Evolutionary conservation across 163 green algal genomes (phyloP), one percentile per base, ranked within the genome.

Genomic region (Scenedesmus sp.): DNA sequence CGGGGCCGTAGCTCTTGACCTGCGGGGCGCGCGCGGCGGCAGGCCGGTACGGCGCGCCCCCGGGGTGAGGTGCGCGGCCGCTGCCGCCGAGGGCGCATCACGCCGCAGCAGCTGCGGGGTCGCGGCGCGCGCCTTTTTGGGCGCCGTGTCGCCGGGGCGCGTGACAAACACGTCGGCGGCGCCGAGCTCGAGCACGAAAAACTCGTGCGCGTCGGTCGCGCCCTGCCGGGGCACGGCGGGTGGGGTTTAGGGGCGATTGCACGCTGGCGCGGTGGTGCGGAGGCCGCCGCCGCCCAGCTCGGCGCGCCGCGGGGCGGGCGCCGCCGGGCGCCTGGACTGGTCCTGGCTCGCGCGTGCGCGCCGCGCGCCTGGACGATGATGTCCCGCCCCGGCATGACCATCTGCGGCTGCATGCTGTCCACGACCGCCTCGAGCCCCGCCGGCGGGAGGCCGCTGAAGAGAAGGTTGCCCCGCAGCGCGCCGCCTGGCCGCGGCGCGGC

Each of bases 181-280:
- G 70, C 87, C 87, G 13, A 22, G 33, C 80, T 96, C 92, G 36
- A 98, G 82, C 5, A 98, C 90, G 75, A 94, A 98, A 80, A 97
- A 96, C 63, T 91, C 86, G n/a, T 70, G 87, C 17, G 90, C 93
- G 33, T 92, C 83, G 0, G 64, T 80, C 58, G 97, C 94, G 14
- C 94, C 93, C 88, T 97, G 83, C 10, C 10, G 39, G n/a, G n/a
- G n/a, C n/a, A n/a, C n/a, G n/a, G n/a, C n/a, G n/a, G n/a, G n/a
- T n/a, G n/a, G n/a, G n/a, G n/a, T n/a, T n/a, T n/a, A n/a, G n/a
- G n/a, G n/a, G n/a, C n/a, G n/a, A n/a, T n/a, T n/a, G n/a, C n/a
- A n/a, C n/a, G n/a, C n/a, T n/a, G n/a, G n/a, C n/a, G n/a, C n/a
- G n/a, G n/a, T n/a, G n/a, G n/a, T n/a, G n/a, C n/a, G n/a, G n/a